Percentiles rank a stretch among this genome's conserved stretches.
Evolutionary conservation across 768 basidiomycete genomes (phyloP).

Genomic region (Hygrophoropsis aurantiaca): DNA sequence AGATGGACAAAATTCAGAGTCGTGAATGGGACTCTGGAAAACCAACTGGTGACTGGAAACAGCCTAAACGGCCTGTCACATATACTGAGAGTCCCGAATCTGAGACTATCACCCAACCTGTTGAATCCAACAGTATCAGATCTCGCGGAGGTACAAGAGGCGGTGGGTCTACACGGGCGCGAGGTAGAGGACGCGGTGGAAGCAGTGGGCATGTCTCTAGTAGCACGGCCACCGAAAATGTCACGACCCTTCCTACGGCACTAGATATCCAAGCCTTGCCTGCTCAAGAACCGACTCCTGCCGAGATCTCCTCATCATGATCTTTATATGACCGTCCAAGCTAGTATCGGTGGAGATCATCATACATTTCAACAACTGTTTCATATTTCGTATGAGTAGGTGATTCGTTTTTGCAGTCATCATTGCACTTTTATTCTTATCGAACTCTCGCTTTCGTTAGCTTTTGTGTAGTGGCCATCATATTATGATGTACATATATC

Average conservation of each 20-base stretch:
- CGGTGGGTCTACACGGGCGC: conserved; percentile 30
- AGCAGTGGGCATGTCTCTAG: conserved; percentile 3
- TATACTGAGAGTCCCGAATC: conserved; percentile 5
- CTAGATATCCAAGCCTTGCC: no score
- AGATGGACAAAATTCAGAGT: conserved; percentile 75
- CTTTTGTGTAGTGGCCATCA: no score
- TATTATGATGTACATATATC: no score
- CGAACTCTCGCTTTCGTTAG: no score
- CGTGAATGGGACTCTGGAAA: conserved; percentile 89
- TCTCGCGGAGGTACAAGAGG: conserved; percentile 31
- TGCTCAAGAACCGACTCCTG: not conserved
- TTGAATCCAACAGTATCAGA: conserved; percentile 22
- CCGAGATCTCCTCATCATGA: conserved; percentile 1
- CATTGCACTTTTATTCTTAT: no score
- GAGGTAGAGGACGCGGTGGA: conserved; percentile 37
- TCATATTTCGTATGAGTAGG: no score
- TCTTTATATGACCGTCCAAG: no score
- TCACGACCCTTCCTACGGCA: no score
- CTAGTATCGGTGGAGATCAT: no score
- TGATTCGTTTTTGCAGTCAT: no score
- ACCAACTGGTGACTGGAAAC: conserved; percentile 21
- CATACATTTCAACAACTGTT: no score
- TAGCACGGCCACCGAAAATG: not conserved
- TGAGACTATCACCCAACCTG: conserved; percentile 8
- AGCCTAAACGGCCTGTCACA: conserved; percentile 6